phyloP scores from a whole-genome alignment of 2,329 filamentous ascomycete genomes.

The Alternaria sp. region DNA sequence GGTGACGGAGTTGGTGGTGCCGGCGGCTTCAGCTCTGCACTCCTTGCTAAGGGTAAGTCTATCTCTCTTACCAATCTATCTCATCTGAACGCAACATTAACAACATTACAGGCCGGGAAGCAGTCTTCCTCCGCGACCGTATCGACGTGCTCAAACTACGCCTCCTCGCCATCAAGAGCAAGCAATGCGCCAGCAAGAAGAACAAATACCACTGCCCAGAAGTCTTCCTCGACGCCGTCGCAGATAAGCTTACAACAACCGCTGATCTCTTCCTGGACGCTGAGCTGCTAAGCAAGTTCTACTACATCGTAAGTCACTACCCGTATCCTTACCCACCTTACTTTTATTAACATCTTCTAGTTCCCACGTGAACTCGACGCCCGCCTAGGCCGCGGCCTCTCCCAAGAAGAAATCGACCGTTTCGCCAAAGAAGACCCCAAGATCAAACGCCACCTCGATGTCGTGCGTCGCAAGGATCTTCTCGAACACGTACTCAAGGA shows the following conservation, averaged over 20 bases:
- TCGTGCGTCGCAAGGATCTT: conserved; percentile 89
- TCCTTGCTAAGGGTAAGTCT: conserved; percentile 78
- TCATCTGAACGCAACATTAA: conserved; percentile 2
- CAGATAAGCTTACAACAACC: conserved; percentile 91
- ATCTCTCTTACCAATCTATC: neutral
- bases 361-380: conserved; percentile 92
- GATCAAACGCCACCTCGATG: conserved; percentile 85
- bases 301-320: conserved; percentile 69
- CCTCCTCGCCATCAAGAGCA: conserved; percentile 83
- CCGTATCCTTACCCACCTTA: neutral
- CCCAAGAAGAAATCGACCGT: conserved; percentile 79
- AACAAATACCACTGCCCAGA: conserved; percentile 98
- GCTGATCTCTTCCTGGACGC: conserved; percentile 98
- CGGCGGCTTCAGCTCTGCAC: conserved; percentile 87
- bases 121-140: conserved; percentile 90
- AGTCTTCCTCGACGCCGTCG: conserved; percentile 96
- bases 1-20: conserved; percentile 84
- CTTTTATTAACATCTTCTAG: conserved; percentile 25
- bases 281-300: conserved; percentile 94
- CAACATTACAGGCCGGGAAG: conserved; percentile 74
- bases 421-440: conserved; percentile 95
- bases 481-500: conserved; percentile 93
- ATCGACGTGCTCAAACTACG: conserved; percentile 91
- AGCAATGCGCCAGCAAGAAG: conserved; percentile 80
- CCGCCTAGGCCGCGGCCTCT: conserved; percentile 80